These are phyloP conservation scores for Ascochyta viciae-villosae DNA, from an alignment of 2,329 filamentous ascomycete genomes.

Conservation along the genomic window DNA sequence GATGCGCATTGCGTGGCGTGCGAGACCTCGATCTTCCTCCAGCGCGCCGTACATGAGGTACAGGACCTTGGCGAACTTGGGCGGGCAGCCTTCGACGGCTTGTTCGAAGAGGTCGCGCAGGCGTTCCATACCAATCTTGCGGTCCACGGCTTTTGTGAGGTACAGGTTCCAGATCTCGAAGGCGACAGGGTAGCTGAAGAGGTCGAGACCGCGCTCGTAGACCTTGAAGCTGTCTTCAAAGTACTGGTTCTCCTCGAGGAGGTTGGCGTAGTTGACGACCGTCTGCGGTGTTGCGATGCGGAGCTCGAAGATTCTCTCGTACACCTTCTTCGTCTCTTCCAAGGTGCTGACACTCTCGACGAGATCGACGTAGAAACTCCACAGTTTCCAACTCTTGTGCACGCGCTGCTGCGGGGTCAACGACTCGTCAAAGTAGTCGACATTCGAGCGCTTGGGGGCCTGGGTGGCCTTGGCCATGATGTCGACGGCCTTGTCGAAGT, in stretches of 20 bases:
- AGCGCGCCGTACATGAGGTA: slow-evolving; percentile 99
- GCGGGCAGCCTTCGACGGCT: slow-evolving; percentile 90
- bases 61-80: slow-evolving; percentile 93
- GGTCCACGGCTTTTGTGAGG: slow-evolving; percentile 94
- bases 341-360: slow-evolving; percentile 92
- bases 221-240: slow-evolving; percentile 98
- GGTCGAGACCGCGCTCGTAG: slow-evolving; percentile 92
- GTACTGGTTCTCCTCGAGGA: slow-evolving; percentile 93
- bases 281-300: slow-evolving; percentile 98
- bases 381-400: slow-evolving; percentile 99
- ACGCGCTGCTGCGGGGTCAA: slow-evolving; percentile 93
- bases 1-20: slow-evolving; percentile 97
- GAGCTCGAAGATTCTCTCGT: slow-evolving; percentile 97
- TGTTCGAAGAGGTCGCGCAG: slow-evolving; percentile 96
- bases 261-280: slow-evolving; percentile 96
- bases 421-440: slow-evolving; percentile 98
- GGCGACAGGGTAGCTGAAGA: slow-evolving; percentile 98
- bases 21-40: slow-evolving; percentile 93
- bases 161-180: slow-evolving; percentile 99
- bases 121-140: slow-evolving; percentile 93
- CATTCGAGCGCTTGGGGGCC: slow-evolving; percentile 93
- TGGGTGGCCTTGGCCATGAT: slow-evolving; percentile 98
- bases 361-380: slow-evolving; percentile 98
- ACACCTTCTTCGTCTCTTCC: slow-evolving; percentile 91
- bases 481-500: slow-evolving; percentile 91